Conservation (phyloP, 192 early-diverging fungal species). For the Linnemannia zychae region DNA sequence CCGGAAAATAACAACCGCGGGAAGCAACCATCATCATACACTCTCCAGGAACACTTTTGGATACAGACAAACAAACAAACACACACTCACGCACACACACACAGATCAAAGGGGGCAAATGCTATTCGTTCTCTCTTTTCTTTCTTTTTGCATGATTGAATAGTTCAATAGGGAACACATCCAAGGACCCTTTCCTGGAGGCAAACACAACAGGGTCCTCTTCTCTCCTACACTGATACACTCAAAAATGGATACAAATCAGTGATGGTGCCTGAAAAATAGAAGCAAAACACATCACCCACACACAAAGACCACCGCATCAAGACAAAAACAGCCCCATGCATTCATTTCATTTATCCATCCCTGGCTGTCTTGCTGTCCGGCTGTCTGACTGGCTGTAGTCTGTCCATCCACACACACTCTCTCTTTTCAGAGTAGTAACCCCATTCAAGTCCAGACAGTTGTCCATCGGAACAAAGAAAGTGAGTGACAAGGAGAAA, state of each 20-base stretch:
- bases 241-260: too few species aligned
- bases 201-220: neutral
- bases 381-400: too few species aligned
- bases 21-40: neutral
- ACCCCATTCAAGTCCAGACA: neutral
- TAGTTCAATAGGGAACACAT: neutral
- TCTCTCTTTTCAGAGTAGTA: neutral
- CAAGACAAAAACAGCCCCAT: neutral
- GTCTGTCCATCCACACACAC: too few species aligned
- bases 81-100: neutral
- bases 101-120: neutral
- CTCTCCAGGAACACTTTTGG: neutral
- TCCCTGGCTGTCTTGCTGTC: neutral
- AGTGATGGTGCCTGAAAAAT: neutral
- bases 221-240: neutral
- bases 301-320: neutral
- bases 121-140: too few species aligned
- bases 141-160: constrained; percentile 4
- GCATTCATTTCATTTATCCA: too few species aligned
- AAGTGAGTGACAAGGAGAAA: neutral
- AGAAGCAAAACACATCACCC: neutral
- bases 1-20: neutral
- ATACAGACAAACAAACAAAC: neutral
- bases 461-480: neutral
- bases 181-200: neutral